Conservation (phyloP, 2,329 filamentous ascomycete species). For the Xylaria sp. region DNA sequence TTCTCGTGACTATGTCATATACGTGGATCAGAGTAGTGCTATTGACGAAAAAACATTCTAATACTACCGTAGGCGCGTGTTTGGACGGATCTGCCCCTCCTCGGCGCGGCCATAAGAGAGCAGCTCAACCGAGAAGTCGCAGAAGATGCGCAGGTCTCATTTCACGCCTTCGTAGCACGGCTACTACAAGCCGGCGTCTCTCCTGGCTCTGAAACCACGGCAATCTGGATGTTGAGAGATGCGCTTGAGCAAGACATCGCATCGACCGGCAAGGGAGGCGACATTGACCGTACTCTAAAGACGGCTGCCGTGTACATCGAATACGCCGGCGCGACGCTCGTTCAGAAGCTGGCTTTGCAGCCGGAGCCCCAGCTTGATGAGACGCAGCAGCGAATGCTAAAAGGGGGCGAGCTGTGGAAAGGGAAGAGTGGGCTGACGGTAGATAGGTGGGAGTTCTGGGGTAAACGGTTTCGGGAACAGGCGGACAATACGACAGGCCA, state of each 20-base stretch:
- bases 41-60: background rate
- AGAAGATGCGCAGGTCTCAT: slow-evolving; percentile 38
- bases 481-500: slow-evolving; percentile 35
- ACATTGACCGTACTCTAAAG: slow-evolving; percentile 37
- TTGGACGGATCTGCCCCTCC: slow-evolving; percentile 45
- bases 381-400: slow-evolving; percentile 34
- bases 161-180: slow-evolving; percentile 47
- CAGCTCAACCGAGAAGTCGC: slow-evolving; percentile 28
- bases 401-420: slow-evolving; percentile 42
- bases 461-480: slow-evolving; percentile 40
- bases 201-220: slow-evolving; percentile 30
- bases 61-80: slow-evolving; percentile 35
- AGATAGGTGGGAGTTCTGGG: slow-evolving; percentile 48
- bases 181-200: slow-evolving; percentile 43
- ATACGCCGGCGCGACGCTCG: slow-evolving; percentile 43
- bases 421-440: slow-evolving; percentile 40
- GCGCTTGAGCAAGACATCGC: slow-evolving; percentile 43
- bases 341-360: slow-evolving; percentile 35
- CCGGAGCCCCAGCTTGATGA: slow-evolving; percentile 41
- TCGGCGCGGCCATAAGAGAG: slow-evolving; percentile 41
- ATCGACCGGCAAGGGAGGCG: background rate
- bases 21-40: background rate
- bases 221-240: slow-evolving; percentile 47
- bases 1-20: background rate
- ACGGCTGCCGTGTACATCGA: slow-evolving; percentile 46